These are phyloP conservation scores for Rubroshorea leprosula DNA, from an alignment of 345 rosid genomes.

Conservation along the genomic window DNA sequence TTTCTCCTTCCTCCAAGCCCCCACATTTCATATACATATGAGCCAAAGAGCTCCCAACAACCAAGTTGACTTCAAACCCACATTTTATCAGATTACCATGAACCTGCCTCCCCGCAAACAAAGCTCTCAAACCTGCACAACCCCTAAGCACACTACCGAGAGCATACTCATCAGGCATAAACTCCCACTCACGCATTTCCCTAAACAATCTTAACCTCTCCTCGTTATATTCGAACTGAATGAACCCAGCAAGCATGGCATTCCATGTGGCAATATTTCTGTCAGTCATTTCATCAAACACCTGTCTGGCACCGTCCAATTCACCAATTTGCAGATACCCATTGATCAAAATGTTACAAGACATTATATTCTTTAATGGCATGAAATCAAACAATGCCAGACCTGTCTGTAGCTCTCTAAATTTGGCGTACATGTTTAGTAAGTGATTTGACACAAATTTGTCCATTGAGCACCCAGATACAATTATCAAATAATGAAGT, in stretches of 20 bases:
- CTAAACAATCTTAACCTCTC: slow-evolving; percentile 45
- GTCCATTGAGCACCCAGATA: slow-evolving; percentile 58
- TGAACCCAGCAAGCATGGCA: slow-evolving; percentile 50
- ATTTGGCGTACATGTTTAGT: slow-evolving; percentile 64
- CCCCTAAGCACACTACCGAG: slow-evolving; percentile 65
- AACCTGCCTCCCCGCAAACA: slow-evolving; percentile 48
- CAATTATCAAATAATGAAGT: slow-evolving; percentile 57
- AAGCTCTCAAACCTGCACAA: slow-evolving; percentile 45
- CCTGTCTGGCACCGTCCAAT: slow-evolving; percentile 37
- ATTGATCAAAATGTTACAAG: slow-evolving; percentile 64
- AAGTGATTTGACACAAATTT: slow-evolving; percentile 69
- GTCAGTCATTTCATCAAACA: slow-evolving; percentile 63
- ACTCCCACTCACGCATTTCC: slow-evolving; percentile 48
- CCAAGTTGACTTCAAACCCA: slow-evolving; percentile 44
- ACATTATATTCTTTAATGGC: slow-evolving; percentile 61
- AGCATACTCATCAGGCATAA: slow-evolving; percentile 53
- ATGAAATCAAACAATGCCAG: slow-evolving; percentile 39
- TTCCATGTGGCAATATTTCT: slow-evolving; percentile 68
- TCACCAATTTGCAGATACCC: slow-evolving; percentile 41
- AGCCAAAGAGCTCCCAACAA: slow-evolving; percentile 60
- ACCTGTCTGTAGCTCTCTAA: slow-evolving; percentile 41
- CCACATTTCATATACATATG: slow-evolving; percentile 76
- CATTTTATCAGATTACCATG: slow-evolving; percentile 44
- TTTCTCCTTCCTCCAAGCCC: slow-evolving; percentile 51
- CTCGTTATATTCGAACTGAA: slow-evolving; percentile 50